Percentiles rank a stretch among this genome's conserved stretches.
phyloP scores from a whole-genome alignment of 2,329 filamentous ascomycete genomes.

The Penicillium sp. region DNA sequence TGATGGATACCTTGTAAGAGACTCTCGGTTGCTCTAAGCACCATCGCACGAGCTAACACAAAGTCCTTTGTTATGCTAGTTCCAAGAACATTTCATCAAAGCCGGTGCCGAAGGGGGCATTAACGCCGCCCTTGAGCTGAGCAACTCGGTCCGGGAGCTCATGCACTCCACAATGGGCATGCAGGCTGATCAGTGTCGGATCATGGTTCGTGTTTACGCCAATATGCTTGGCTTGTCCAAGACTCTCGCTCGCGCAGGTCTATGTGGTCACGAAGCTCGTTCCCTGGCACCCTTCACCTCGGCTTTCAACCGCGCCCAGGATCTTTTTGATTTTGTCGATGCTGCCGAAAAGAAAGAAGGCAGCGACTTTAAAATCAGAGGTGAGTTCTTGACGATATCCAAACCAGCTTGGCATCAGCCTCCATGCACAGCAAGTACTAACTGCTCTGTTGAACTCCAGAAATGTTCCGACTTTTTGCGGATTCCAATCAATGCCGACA shows the following conservation, averaged over 20 bases:
- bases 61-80: constrained; percentile 59
- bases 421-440: neutral
- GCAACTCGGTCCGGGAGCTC: constrained; percentile 53
- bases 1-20: constrained; percentile 56
- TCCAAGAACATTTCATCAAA: constrained; percentile 54
- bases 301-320: constrained; percentile 59
- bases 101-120: constrained; percentile 58
- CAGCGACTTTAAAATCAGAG: constrained; percentile 62
- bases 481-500: constrained; percentile 65
- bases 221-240: constrained; percentile 58
- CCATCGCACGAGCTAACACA: constrained; percentile 55
- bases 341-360: constrained; percentile 63
- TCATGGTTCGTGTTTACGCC: constrained; percentile 60
- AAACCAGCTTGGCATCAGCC: neutral
- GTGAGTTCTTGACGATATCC: constrained; percentile 26
- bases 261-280: constrained; percentile 58
- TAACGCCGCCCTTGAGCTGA: constrained; percentile 57
- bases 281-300: constrained; percentile 59
- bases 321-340: constrained; percentile 64
- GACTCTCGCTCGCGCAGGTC: constrained; percentile 50
- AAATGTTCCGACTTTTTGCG: constrained; percentile 52
- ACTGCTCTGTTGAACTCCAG: constrained; percentile 19
- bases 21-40: neutral
- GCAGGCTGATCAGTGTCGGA: constrained; percentile 53
- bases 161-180: constrained; percentile 46